Base-by-base conservation (phyloP, 106 monocot genomes). In the Acanthochlamys bracteata region DNA sequence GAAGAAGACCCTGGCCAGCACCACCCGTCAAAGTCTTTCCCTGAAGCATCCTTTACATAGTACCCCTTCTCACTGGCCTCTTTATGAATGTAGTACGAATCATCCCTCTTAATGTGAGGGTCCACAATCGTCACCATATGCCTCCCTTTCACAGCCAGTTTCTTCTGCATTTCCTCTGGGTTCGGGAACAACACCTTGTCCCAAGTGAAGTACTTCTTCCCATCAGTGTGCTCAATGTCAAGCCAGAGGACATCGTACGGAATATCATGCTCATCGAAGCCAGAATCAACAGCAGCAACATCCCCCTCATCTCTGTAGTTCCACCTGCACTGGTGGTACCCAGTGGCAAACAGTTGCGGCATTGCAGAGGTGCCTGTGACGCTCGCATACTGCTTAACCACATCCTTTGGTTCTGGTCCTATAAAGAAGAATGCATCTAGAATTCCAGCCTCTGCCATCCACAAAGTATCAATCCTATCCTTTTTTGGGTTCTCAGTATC, bases 171-270 rank as follows among this genome's bases (percentile, higher is more conserved):
- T 65, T 83, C 83, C 66, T 74, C 81, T 13, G 91, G 91, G 49
- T 91, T 62, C 3, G 98, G 92, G 77, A 98, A 98, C 67, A 82
- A 13, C 45, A 68, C 56, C 22, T 42, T 71, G 68, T 98, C 98
- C 98, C 92, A 98, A 6, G 98, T 98, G 67, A 98, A 98, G 71
- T 98, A 98, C 61, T 74, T 80, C 71, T 92, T 98, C 25, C 79
- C 85, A 76, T 92, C 88, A 4, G 98, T 83, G 54, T 98, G 98
- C 76, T 98, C 98, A 13, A 98, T 98, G 58, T 98, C 98, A 12
- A 98, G 88, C 98, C 98, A 98, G 17, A 98, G 71, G 22, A 98
- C 98, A 72, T 98, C 92, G 66, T 98, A 98, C 0, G 98, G 98
- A 41, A 98, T 98, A 52, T 98, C 98, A 62, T 98, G 98, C 67